These are phyloP conservation scores for Blastobotrys petasosporus DNA, from an alignment of 1,139 yeast species.

Conservation along the genomic window DNA sequence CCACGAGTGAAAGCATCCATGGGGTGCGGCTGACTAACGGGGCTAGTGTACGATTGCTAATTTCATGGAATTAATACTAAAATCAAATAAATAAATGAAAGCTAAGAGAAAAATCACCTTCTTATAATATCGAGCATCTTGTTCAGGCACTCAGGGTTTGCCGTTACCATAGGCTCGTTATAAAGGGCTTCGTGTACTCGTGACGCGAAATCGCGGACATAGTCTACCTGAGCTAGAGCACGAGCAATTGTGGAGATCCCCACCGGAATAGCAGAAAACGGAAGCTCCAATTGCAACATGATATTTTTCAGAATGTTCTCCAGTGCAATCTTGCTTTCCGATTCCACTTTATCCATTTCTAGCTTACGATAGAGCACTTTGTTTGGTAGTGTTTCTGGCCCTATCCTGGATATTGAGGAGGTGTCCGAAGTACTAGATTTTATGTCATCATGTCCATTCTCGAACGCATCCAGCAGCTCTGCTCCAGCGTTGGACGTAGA, in stretches of 20 bases:
- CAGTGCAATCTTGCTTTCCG: conserved; percentile 24
- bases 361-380: conserved; percentile 20
- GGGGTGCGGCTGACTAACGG: too few species aligned
- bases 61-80: too few species aligned
- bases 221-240: conserved; percentile 28
- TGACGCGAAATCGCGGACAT: conserved; percentile 30
- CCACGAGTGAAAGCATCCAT: too few species aligned
- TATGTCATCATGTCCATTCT: background rate
- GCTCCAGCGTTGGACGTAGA: conserved; percentile 1
- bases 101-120: too few species aligned
- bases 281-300: conserved; percentile 29
- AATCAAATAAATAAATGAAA: too few species aligned
- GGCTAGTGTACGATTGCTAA: too few species aligned
- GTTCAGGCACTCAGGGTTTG: conserved; percentile 6
- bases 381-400: conserved; percentile 12
- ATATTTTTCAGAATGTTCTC: conserved; percentile 32
- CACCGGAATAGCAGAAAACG: conserved; percentile 27
- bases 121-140: conserved; percentile 4
- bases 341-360: conserved; percentile 27
- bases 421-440: background rate
- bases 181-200: conserved; percentile 26
- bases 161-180: conserved; percentile 13
- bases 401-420: conserved; percentile 2
- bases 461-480: conserved; percentile 4
- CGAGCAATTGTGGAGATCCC: conserved; percentile 29